Evolutionary conservation across 1,139 yeast genomes (phyloP), one percentile per base, ranked within the genome.

Genomic region (Nematodospora anomalae): DNA sequence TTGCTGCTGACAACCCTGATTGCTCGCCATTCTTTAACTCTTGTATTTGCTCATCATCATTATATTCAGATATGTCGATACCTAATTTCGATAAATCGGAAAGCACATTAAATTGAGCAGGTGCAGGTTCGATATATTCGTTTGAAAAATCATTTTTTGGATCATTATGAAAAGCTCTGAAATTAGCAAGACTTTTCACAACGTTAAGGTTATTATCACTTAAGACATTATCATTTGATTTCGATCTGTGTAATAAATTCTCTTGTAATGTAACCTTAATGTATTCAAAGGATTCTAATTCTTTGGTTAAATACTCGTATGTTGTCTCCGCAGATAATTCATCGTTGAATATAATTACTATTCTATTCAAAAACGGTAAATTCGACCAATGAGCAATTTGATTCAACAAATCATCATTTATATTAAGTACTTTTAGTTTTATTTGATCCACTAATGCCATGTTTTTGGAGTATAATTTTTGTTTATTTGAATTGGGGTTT

Each of bases 381-480:
- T 62, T 68, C 8, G 74, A 63, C 78, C 79, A 74, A 42, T 69
- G 60, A 29, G 59, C 54, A 24, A 74, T 64, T 28, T 60, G 49
- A 30, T 57, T 53, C 21, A 62, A 37, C 30, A 43, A 57, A 39
- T 56, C 55, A 28, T 58, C 64, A 22, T 54, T 55, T 13, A 51
- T 50, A 36, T 64, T 64, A 28, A 67, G 52, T 1, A 67, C 55
- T 3, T 54, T 51, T 34, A 63, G 49, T 41, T 68, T 70, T 34
- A 70, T 53, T 40, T 55, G 58, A 47, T 66, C 72, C 14, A 56
- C 71, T 16, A 67, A 51, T 14, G 72, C 53, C 28, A 64, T 43
- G 24, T 36, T 42, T 24, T 35, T 45, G 15, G 42, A 30, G 8
- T 26, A 16, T 15, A 42, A 28, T 12, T 26, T 39, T 13, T 40